Conservation (phyloP, 2,329 filamentous ascomycete genomes). For the Paramyrothecium sp. region DNA sequence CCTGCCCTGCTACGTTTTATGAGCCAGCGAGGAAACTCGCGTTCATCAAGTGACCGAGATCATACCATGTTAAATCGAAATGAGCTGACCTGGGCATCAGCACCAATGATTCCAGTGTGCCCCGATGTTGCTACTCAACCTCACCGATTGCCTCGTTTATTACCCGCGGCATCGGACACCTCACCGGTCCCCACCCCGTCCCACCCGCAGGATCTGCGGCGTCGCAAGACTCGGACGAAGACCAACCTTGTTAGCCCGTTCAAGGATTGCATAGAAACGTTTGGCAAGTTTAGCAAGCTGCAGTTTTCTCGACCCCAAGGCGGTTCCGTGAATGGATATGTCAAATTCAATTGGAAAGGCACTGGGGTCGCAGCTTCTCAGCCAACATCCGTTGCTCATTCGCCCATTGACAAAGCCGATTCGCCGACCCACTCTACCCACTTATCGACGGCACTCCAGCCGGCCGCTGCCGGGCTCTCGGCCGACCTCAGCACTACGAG, state of each 20-base stretch:
- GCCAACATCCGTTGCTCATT: neutral
- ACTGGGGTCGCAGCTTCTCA: constrained; percentile 6
- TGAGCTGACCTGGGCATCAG: constrained; percentile 27
- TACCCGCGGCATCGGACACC: constrained; percentile 9
- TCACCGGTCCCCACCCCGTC: constrained; percentile 3
- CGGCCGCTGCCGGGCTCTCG: neutral
- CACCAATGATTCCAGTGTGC: constrained; percentile 13
- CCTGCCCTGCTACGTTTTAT: neutral
- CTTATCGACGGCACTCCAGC: neutral
- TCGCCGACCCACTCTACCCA: neutral
- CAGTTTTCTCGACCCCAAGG: constrained; percentile 27
- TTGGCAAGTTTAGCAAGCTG: constrained; percentile 17
- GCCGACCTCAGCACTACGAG: neutral
- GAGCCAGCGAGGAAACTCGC: neutral
- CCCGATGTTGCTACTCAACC: constrained; percentile 4
- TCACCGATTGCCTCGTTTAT: constrained; percentile 13
- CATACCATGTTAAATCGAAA: constrained; percentile 9
- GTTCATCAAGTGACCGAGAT: neutral
- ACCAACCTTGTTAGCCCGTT: constrained; percentile 27
- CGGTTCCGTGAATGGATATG: constrained; percentile 35
- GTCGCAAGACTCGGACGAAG: constrained; percentile 6
- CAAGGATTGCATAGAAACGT: constrained; percentile 24
- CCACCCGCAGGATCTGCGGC: constrained; percentile 8
- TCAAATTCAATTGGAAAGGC: constrained; percentile 35
- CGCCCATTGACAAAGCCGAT: neutral